Percentiles rank a stretch among this genome's conserved stretches.
Conservation (phyloP, 257 asterid genomes). For the Echium plantagineum region DNA sequence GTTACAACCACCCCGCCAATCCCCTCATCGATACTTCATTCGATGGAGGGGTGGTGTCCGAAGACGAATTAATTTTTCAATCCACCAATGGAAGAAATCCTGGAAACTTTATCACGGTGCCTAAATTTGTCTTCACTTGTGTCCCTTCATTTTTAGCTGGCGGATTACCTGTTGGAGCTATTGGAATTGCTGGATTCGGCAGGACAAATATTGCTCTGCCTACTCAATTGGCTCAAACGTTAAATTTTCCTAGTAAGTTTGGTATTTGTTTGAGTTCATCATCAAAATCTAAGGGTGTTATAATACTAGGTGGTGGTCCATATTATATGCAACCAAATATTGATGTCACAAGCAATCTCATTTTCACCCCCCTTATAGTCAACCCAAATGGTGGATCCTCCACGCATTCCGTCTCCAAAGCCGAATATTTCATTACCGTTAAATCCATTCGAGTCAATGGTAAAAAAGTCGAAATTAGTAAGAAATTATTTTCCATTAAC, state of each 20-base stretch:
- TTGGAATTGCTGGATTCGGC: constrained; percentile 24
- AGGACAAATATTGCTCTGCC: constrained; percentile 13
- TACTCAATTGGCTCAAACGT: constrained; percentile 15
- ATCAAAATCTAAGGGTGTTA: constrained; percentile 21
- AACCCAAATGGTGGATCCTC: constrained; percentile 6
- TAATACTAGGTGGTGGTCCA: constrained; percentile 54
- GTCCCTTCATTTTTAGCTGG: constrained; percentile 15
- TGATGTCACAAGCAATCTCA: constrained; percentile 5
- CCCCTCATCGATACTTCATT: constrained; percentile 15
- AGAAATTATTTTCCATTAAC: constrained; percentile 4
- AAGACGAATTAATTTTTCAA: constrained; percentile 12
- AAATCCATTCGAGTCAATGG: constrained; percentile 11
- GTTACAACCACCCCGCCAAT: constrained; percentile 18
- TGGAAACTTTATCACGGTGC: constrained; percentile 6
- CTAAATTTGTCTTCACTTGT: constrained; percentile 18
- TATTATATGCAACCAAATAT: constrained; percentile 13
- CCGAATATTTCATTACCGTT: constrained; percentile 17
- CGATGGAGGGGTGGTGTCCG: constrained; percentile 15
- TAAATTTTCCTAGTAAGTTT: constrained; percentile 16
- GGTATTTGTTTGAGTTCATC: constrained; percentile 26
- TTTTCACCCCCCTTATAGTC: constrained; percentile 6
- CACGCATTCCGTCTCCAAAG: constrained; percentile 7
- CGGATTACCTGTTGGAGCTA: constrained; percentile 20
- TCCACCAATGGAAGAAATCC: constrained; percentile 14
- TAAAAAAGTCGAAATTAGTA: constrained; percentile 7